These are phyloP conservation scores for Starmerella bombi DNA, from an alignment of 805 yeast species.

Conservation along the genomic window DNA sequence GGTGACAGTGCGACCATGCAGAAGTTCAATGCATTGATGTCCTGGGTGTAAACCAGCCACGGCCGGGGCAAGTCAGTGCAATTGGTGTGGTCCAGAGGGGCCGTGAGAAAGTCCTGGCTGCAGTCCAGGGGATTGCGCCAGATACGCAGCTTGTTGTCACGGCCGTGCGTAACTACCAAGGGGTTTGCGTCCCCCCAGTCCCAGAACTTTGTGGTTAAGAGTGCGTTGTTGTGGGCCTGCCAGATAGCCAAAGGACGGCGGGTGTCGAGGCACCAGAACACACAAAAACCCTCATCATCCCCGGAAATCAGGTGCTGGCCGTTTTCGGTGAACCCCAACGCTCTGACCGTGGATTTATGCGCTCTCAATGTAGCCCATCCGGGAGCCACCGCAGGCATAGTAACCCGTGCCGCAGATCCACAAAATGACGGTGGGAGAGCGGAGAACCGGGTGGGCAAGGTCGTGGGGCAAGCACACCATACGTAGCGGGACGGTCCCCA, in stretches of 20 bases:
- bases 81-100: slow-evolving; percentile 23
- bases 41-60: slow-evolving; percentile 36
- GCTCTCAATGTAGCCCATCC: slow-evolving; percentile 28
- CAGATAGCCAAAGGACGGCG: slow-evolving; percentile 46
- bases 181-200: slow-evolving; percentile 14
- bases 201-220: slow-evolving; percentile 38
- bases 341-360: slow-evolving; percentile 26
- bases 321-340: slow-evolving; percentile 24
- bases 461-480: slow-evolving; percentile 4
- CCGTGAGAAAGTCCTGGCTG: slow-evolving; percentile 28
- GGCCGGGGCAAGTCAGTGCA: slow-evolving; percentile 22
- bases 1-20: slow-evolving; percentile 41
- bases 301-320: slow-evolving; percentile 36
- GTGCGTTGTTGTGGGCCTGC: slow-evolving; percentile 43
- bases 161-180: slow-evolving; percentile 46
- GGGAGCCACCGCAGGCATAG: not conserved
- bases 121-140: slow-evolving; percentile 23
- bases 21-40: slow-evolving; percentile 63
- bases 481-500: not conserved
- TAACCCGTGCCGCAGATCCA: not conserved
- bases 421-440: too few relatives aligned
- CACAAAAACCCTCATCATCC: slow-evolving; percentile 50
- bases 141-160: slow-evolving; percentile 40
- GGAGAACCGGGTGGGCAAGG: too few relatives aligned
- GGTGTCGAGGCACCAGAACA: slow-evolving; percentile 50